Base-by-base conservation (phyloP, 2,329 filamentous ascomycete species). In the Mariannaea elegans region DNA sequence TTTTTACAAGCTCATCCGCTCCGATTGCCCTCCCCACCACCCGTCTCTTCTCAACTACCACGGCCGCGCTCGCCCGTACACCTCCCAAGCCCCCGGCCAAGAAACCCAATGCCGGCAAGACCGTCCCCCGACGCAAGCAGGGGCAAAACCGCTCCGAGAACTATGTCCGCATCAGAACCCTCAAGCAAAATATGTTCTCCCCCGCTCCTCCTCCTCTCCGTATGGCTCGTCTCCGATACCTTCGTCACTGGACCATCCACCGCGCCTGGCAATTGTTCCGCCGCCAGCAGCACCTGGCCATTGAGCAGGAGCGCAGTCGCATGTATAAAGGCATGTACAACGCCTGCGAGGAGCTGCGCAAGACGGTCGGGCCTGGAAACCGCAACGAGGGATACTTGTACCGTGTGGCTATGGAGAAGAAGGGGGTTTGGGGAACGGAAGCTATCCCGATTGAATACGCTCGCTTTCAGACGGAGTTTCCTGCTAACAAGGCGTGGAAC, bases 181-280 rank as follows among this genome's bases (percentile, higher is more conserved):
- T 84, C 59, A 78, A 77, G 58, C 71, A 77, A 50, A 81, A 82
- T 63, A 81, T 83, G 75, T 82, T 82, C 67, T 80, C 81, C 27
- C 75, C 74, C n/a, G 80, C 82, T 1, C 84, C 84, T 5, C 80
- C 85, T 0, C 94, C 95, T 1, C 86, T 99, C 65, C 90, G 93
- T 71, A 94, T 98, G 85, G 93, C 88, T 38, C 93, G 94, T 69
- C 91, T 90, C 77, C 89, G 95, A 56, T 86, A 88, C 77, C 88
- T 99, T 65, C 92, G 95, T 45, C 95, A 99, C 83, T 99, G 95
- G 95, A 98, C 95, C 50, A 98, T 99, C 77, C 94, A 98, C 82
- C 93, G 95, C 70, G 94, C 94, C 19, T 98, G 94, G 93, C 84
- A 92, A 71, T 83, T 98, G 27, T 90, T 90, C 79, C 88, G 89